These are phyloP conservation scores for Candida arabinofermentans DNA, from an alignment of 805 yeast genomes.

Conservation along the genomic window DNA sequence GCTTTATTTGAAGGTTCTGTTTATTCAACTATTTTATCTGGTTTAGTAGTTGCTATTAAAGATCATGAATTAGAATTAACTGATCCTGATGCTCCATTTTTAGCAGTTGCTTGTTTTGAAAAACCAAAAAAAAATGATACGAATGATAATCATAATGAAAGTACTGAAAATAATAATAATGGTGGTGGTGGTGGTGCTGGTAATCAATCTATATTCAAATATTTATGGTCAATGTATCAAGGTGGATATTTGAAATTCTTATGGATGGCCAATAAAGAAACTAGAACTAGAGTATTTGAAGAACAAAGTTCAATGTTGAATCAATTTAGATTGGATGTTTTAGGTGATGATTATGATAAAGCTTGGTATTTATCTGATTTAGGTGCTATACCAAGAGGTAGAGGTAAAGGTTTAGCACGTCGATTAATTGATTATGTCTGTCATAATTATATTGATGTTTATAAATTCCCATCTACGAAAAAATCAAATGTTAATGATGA, in stretches of 20 bases:
- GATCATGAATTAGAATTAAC: constrained; percentile 41
- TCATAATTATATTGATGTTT: constrained; percentile 38
- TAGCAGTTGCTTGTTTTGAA: constrained; percentile 52
- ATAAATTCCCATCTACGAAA: constrained; percentile 16
- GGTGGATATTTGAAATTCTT: constrained; percentile 31
- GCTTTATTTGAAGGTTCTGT: constrained; percentile 51
- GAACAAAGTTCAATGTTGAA: constrained; percentile 47
- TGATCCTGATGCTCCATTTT: constrained; percentile 40
- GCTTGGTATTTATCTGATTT: constrained; percentile 59
- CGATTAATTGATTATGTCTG: constrained; percentile 46
- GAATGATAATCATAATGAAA: too few species aligned
- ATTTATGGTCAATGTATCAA: constrained; percentile 31
- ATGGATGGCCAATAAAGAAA: constrained; percentile 36
- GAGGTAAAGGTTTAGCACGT: constrained; percentile 58
- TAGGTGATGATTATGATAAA: constrained; percentile 36
- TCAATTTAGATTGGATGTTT: constrained; percentile 39
- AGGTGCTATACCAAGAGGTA: constrained; percentile 53
- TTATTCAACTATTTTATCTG: constrained; percentile 47
- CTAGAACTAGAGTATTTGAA: constrained; percentile 46
- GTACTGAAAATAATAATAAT: constrained; percentile 1
- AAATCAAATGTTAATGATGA: constrained; percentile 8
- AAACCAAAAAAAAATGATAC: constrained; percentile 23
- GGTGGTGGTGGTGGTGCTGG: neutral
- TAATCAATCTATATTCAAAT: constrained; percentile 29
- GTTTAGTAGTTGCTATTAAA: constrained; percentile 47